Evolutionary conservation across 2,329 filamentous ascomycete species (phyloP), one percentile per base, ranked within the genome.

Genomic region (Colletotrichum chrysophilum): DNA sequence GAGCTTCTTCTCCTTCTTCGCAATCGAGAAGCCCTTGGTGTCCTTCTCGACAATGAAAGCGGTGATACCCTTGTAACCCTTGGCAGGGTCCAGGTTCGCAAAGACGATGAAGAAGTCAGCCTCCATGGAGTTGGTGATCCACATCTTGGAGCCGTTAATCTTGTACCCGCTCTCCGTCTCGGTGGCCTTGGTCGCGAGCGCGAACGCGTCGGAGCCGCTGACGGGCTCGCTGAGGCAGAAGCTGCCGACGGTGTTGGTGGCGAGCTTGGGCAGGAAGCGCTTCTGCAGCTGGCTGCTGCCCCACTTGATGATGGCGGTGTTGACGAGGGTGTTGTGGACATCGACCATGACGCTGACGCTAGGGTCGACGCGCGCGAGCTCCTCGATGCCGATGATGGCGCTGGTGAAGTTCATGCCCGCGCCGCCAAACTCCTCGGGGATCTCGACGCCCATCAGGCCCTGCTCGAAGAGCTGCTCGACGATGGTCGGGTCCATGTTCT

Each of bases 1-100:
- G 65, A 99, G 93, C 90, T 99, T 99, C 94, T 98, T 98, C 90
- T 99, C 97, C 90, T 99, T 99, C 92, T 99, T 99, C 55, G 97
- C 96, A 82, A 99, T 97, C 76, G 92, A 93, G 89, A 99, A 98
- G 38, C 97, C 97, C 71, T 94, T 93, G 66, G 92, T 94, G 81
- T 90, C 93, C 89, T 98, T 98, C 87, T 98, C 96, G 56, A 98
- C 93, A 76, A 99, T 89, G 84, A 99, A 99, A 68, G 97, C 97
- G 3, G 96, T 96, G 85, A 99, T 99, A 74, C 97, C 97, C 86
- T 96, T 96, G 90, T 99, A 98, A 69, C 96, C 96, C 88, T 96
- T 96, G 87, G 92, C 93, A 1, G 94, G 96, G 83, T 98, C 94
- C 52, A 99, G 89, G 87, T 98, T 99, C 82, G 97, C 97, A 83